A percentile compares a stretch with the other conserved stretches of the same genome.
Evolutionary conservation across 2,329 filamentous ascomycete species (phyloP).

Genomic region (Fusarium nisikadoi): DNA sequence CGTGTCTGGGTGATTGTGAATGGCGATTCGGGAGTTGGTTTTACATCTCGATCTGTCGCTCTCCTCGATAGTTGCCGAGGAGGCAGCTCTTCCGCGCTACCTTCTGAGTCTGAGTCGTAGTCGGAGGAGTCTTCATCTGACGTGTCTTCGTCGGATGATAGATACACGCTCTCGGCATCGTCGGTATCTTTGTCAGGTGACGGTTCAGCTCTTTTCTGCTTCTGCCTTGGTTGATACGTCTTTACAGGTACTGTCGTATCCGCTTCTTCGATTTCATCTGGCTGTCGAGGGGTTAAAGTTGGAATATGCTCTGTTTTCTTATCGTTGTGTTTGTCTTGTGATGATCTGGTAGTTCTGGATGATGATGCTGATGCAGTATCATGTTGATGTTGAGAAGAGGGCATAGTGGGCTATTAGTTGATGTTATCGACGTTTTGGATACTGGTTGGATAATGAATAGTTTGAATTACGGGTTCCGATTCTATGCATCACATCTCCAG

Average conservation of each 20-base stretch:
- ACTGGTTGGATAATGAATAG: background rate
- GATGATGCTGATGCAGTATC: constrained; percentile 7
- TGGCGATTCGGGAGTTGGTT: constrained; percentile 11
- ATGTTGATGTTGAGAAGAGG: constrained; percentile 10
- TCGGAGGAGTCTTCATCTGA: constrained; percentile 29
- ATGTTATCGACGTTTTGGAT: background rate
- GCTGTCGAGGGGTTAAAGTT: constrained; percentile 6
- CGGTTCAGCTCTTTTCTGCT: constrained; percentile 12
- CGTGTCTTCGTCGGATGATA: constrained; percentile 32
- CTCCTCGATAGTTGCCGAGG: constrained; percentile 25
- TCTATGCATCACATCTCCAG: background rate
- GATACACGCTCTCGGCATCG: constrained; percentile 37
- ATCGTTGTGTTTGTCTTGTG: background rate
- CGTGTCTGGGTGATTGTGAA: constrained; percentile 30
- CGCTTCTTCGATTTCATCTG: constrained; percentile 36
- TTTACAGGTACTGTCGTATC: constrained; percentile 15
- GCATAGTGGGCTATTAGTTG: constrained; percentile 15
- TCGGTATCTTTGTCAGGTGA: constrained; percentile 14
- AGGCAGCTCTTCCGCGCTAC: constrained; percentile 23
- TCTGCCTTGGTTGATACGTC: constrained; percentile 3
- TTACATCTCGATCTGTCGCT: constrained; percentile 5
- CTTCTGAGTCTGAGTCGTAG: constrained; percentile 26
- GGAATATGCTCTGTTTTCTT: background rate
- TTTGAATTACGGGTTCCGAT: background rate
- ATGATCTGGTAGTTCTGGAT: constrained; percentile 1